Base-by-base conservation (phyloP, 225 moss, liverwort and hornwort genomes). In the Polytrichum commune region DNA sequence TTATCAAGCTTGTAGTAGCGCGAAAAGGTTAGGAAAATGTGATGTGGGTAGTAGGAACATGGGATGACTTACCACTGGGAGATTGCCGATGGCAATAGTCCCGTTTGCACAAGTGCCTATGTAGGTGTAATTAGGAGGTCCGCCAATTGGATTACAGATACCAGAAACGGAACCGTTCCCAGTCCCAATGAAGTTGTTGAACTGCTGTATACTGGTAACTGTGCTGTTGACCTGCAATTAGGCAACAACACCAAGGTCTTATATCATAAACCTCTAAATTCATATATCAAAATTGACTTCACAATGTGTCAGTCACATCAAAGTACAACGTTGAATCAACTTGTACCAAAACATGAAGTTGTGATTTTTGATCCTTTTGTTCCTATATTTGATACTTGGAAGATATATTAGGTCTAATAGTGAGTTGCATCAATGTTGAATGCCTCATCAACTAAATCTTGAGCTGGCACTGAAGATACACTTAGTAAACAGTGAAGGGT, bases 81-180 rank as follows among this genome's bases (percentile, higher is more conserved):
- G 78, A 67, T 89, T 57, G 53, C 84, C 83, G 18, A 93, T 84
- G 60, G 69, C 7, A 7, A 91, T 65, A 2, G 89, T 91, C 30
- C 80, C 79, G 19, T n/a, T 24, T 54, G 87, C 86, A 69, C 93
- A 93, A 16, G 76, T 32, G 25, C 4, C 71, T 30, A 73, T 33
- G 8, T 80, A 87, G 9, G 75, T 66, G 29, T 89, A 91, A 1
- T 68, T 29, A 4, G 93, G 93, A 23, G 93, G 80, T 29, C 89
- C 73, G 18, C 93, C 91, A 5, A 93, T 85, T 30, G 80, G 85
- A 20, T 93, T 60, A 68, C 91, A 93, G 0, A 93, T 72, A 27
- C 56, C 66, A 3, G 72, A 62, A 26, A 88, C 7, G 16, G 73
- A 57, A 23, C 87, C 81, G 20, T 88, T 84, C 7, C 84, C 84